phyloP scores from a whole-genome alignment of 345 rosid genomes.

The Euphorbia peplus region DNA sequence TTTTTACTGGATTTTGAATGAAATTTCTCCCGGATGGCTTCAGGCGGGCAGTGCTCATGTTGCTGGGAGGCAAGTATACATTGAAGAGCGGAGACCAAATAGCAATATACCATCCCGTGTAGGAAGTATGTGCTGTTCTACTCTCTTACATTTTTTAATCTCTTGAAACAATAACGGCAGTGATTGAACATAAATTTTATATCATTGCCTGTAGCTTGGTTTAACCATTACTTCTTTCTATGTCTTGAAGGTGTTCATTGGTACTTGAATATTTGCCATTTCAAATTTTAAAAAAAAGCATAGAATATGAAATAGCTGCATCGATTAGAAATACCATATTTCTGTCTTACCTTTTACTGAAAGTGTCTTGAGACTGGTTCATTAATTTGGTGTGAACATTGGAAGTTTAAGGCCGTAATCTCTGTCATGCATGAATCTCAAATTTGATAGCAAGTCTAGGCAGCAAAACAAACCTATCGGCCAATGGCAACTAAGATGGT shows the following conservation, averaged over 20 bases:
- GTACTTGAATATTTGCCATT: too few species aligned
- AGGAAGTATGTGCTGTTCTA: constrained; percentile 42
- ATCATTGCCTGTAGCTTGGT: too few species aligned
- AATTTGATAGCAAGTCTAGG: not conserved
- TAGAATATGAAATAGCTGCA: not conserved
- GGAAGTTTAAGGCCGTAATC: not conserved
- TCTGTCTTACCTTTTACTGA: not conserved
- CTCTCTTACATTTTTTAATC: too few species aligned
- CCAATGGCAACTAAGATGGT: not conserved
- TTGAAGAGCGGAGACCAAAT: constrained; percentile 68
- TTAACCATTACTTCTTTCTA: not conserved
- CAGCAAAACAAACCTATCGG: not conserved
- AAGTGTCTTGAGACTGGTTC: not conserved
- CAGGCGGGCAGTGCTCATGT: constrained; percentile 53
- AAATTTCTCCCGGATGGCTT: not conserved
- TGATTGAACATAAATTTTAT: not conserved
- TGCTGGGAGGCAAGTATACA: constrained; percentile 58
- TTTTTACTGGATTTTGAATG: not conserved
- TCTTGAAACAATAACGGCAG: not conserved
- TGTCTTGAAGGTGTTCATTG: not conserved
- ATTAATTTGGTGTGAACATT: not conserved
- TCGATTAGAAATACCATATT: not conserved
- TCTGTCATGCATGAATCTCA: not conserved
- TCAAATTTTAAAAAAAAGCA: not conserved
- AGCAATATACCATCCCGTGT: constrained; percentile 56